Evolutionary conservation across 2,329 filamentous ascomycete genomes (phyloP), one percentile per base, ranked within the genome.

Genomic region (Nannizziopsis arthrosporioides): DNA sequence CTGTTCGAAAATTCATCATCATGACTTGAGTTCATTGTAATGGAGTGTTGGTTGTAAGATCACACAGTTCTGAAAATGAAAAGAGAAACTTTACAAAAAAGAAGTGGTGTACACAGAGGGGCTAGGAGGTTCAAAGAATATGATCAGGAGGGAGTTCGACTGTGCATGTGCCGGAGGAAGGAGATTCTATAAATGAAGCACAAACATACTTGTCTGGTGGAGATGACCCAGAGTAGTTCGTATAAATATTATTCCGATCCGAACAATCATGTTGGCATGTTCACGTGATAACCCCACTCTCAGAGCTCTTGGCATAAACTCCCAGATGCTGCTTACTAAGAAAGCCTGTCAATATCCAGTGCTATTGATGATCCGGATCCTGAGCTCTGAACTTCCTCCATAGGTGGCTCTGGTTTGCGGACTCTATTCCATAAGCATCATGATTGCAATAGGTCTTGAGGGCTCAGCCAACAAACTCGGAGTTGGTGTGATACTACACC

Each of bases 401-500:
- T 37, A 9, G 35, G 35, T 9, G 12, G 15, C 15, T 37, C 10
- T 9, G 35, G 35, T n/a, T 3, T 5, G 12, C 15, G 12, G 15
- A 4, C 9, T 37, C 9, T n/a, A n/a, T n/a, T 17, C 3, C 18
- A 2, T 31, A 8, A 19, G 8, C 37, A 27, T 19, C 17, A 80
- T 81, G 73, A 82, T 85, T 56, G 76, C 81, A 27, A 75, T 85
- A 59, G 82, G 82, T 17, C 75, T 86, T 63, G 92, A 98, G 73
- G 90, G 92, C 65, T 94, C 87, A 49, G 92, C 92, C 68, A 98
- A 98, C 75, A 98, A 98, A 70, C 80, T 98, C 45, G 92, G 90
- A 56, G 83, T 96, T 50, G 92, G 92, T 61, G 74, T 98, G 50
- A 94, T 98, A 64, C 77, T 80, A 18, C 92, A 96, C 71, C 69